A percentile compares a stretch with the other conserved stretches of the same genome.
phyloP scores from a whole-genome alignment of 352 stramenopile genomes.

The Nothophytophthora sp. region DNA sequence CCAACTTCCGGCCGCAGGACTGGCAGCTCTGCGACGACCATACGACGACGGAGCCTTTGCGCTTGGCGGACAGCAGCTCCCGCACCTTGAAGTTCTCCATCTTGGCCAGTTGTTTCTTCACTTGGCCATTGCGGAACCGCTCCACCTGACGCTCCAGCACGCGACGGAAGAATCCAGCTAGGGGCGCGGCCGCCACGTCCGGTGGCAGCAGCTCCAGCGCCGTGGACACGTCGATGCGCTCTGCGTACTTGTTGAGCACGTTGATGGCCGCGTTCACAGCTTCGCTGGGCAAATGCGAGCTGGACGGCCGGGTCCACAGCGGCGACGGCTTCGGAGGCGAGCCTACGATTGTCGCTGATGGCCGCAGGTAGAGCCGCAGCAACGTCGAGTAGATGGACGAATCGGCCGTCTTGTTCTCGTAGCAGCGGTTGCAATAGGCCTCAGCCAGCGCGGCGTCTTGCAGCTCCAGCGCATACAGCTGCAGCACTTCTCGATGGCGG shows the following conservation, averaged over 20 bases:
- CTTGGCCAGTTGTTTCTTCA: slow-evolving; percentile 87
- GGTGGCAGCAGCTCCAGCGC: slow-evolving; percentile 71
- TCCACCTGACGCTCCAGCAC: slow-evolving; percentile 79
- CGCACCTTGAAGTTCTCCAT: slow-evolving; percentile 88
- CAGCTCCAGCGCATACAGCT: slow-evolving; percentile 78
- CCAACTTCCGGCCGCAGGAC: slow-evolving; percentile 69
- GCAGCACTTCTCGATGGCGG: slow-evolving; percentile 78
- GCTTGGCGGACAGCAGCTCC: slow-evolving; percentile 58
- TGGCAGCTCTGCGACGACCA: slow-evolving; percentile 78
- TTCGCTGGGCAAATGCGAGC: slow-evolving; percentile 39
- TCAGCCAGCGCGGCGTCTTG: slow-evolving; percentile 74
- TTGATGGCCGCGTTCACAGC: slow-evolving; percentile 68
- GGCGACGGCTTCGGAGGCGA: slow-evolving; percentile 27
- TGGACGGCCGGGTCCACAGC: slow-evolving; percentile 15
- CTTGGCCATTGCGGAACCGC: slow-evolving; percentile 75
- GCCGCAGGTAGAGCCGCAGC: slow-evolving; percentile 72
- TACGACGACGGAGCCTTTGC: slow-evolving; percentile 71
- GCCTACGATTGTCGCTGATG: slow-evolving; percentile 14
- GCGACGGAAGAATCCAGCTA: slow-evolving; percentile 69
- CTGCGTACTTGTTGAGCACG: slow-evolving; percentile 82
- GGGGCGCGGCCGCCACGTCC: slow-evolving; percentile 47
- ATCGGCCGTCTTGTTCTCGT: slow-evolving; percentile 68
- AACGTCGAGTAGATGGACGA: slow-evolving; percentile 84
- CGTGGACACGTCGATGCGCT: slow-evolving; percentile 80
- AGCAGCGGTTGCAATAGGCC: slow-evolving; percentile 83